Conservation (phyloP, 345 rosid genomes). For the Corchorus capsularis region DNA sequence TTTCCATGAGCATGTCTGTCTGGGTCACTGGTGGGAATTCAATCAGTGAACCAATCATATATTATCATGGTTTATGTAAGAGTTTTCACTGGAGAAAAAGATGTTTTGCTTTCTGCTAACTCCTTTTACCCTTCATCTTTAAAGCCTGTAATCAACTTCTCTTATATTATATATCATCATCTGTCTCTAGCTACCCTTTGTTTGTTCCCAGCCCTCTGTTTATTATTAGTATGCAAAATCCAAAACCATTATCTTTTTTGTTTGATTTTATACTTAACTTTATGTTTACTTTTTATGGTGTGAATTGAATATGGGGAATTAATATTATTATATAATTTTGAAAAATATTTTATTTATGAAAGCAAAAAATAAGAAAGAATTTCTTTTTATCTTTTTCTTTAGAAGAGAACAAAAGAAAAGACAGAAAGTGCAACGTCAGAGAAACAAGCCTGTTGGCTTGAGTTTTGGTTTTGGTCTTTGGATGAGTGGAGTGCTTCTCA, state of each 20-base stretch:
- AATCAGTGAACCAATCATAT: slow-evolving; percentile 42
- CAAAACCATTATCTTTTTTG: slow-evolving; percentile 8
- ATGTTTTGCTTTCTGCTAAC: slow-evolving; percentile 34
- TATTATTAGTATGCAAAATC: slow-evolving; percentile 14
- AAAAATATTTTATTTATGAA: not conserved
- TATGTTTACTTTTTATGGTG: slow-evolving; percentile 32
- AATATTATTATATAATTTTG: no score
- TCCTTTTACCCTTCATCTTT: slow-evolving; percentile 32
- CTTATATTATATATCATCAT: slow-evolving; percentile 6
- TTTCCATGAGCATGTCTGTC: slow-evolving; percentile 31
- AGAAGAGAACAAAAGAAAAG: slow-evolving; percentile 44
- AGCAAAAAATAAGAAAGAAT: not conserved
- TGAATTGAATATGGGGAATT: no score
- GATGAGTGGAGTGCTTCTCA: slow-evolving; percentile 37
- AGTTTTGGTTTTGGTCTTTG: slow-evolving; percentile 31
- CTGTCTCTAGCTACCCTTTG: not conserved
- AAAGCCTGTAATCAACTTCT: slow-evolving; percentile 38
- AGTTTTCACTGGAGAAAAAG: slow-evolving; percentile 30
- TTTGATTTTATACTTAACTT: slow-evolving; percentile 31
- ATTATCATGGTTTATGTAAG: slow-evolving; percentile 8
- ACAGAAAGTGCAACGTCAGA: slow-evolving; percentile 57
- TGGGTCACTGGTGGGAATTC: slow-evolving; percentile 21
- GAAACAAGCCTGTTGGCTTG: slow-evolving; percentile 28
- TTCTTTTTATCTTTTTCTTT: not conserved
- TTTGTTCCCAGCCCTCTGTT: not conserved